Evolutionary conservation across 2,329 filamentous ascomycete genomes (phyloP).

Genomic region (Alternaria postmessia): DNA sequence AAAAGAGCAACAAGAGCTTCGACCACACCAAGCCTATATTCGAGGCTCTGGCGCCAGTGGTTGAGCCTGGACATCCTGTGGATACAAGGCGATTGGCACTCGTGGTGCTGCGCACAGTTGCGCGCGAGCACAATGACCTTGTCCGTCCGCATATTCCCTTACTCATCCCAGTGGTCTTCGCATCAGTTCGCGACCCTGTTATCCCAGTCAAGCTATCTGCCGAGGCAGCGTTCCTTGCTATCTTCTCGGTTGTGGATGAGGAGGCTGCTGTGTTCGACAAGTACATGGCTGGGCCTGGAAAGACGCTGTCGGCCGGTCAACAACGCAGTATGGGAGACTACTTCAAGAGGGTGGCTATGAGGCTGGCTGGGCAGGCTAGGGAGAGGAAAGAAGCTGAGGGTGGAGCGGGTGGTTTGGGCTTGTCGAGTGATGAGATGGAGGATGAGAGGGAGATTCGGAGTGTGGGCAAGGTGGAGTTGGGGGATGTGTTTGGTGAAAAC

Average conservation of each 20-base stretch:
- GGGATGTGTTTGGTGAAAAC: constrained; percentile 58
- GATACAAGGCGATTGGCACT: constrained; percentile 87
- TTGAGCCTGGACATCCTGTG: constrained; percentile 78
- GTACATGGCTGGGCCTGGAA: constrained; percentile 75
- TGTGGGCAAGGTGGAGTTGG: constrained; percentile 87
- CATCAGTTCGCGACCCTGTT: constrained; percentile 85
- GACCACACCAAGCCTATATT: constrained; percentile 83
- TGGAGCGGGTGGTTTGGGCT: constrained; percentile 81
- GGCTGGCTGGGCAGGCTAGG: constrained; percentile 83
- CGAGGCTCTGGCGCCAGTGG: constrained; percentile 75
- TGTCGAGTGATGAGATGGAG: constrained; percentile 90
- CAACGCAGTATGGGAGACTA: constrained; percentile 96
- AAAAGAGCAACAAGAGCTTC: constrained; percentile 70
- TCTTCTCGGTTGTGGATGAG: constrained; percentile 90
- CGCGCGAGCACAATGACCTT: constrained; percentile 79
- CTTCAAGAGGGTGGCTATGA: constrained; percentile 89
- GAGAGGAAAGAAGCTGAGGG: constrained; percentile 93
- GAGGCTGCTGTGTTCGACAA: constrained; percentile 89
- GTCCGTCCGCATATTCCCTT: constrained; percentile 81
- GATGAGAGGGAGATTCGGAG: constrained; percentile 97
- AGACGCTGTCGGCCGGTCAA: constrained; percentile 71
- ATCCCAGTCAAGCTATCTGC: constrained; percentile 96
- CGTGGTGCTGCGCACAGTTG: constrained; percentile 86
- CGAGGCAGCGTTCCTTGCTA: constrained; percentile 89
- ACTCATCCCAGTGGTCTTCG: constrained; percentile 85